Evolutionary conservation across 2,329 filamentous ascomycete species (phyloP).

Genomic region (Myriosclerotinia duriaeana): DNA sequence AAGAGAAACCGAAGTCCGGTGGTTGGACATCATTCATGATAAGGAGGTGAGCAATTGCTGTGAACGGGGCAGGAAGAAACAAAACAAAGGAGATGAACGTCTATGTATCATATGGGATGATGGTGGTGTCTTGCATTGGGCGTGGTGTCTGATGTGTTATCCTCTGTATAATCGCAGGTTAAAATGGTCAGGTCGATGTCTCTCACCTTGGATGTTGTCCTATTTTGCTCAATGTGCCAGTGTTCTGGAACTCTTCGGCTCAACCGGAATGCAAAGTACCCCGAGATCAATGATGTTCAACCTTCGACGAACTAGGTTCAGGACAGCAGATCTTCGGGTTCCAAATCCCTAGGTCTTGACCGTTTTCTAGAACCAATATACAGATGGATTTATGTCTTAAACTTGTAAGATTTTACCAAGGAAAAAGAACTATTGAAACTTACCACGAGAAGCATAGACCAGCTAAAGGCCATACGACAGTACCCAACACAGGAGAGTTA

Average conservation of each 20-base stretch:
- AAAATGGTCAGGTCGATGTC: slow-evolving; percentile 4
- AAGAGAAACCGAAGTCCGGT: slow-evolving; percentile 29
- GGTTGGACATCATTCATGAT: slow-evolving; percentile 37
- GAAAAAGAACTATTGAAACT: slow-evolving; percentile 1
- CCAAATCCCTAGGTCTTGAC: not conserved
- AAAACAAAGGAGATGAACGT: slow-evolving; percentile 22
- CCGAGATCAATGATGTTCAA: not conserved
- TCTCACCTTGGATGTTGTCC: not conserved
- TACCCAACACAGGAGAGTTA: not conserved
- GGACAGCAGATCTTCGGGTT: not conserved
- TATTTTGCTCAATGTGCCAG: not conserved
- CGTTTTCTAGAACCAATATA: not conserved
- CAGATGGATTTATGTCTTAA: not conserved
- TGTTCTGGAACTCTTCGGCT: not conserved
- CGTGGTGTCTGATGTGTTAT: slow-evolving; percentile 28
- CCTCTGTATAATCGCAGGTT: slow-evolving; percentile 14
- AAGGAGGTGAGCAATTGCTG: slow-evolving; percentile 26
- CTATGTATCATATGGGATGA: slow-evolving; percentile 36
- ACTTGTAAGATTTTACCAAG: not conserved
- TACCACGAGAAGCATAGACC: not conserved
- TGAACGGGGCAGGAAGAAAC: slow-evolving; percentile 16
- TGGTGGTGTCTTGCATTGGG: slow-evolving; percentile 28
- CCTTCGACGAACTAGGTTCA: not conserved
- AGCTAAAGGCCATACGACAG: not conserved
- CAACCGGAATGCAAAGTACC: too few relatives aligned